A percentile compares a stretch with the other conserved stretches of the same genome.
Evolutionary conservation across 2,329 filamentous ascomycete species (phyloP).

Genomic region (Aspergillus sergii): DNA sequence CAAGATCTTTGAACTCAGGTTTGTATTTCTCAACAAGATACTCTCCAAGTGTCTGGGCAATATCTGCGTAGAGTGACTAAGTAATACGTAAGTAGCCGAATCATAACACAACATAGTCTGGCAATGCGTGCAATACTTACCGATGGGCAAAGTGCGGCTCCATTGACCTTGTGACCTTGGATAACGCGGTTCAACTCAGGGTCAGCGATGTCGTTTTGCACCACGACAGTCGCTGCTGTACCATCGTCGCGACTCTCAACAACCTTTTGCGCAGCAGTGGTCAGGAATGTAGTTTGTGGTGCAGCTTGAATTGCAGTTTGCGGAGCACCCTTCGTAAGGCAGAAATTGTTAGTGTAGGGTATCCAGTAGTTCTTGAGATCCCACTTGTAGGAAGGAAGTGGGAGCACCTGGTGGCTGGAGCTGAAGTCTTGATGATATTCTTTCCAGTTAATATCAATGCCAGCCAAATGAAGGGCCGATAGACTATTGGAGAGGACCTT

Average conservation of each 20-base stretch:
- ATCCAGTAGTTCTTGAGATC: slow-evolving; percentile 75
- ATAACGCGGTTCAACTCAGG: slow-evolving; percentile 53
- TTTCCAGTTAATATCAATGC: slow-evolving; percentile 68
- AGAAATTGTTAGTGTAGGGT: slow-evolving; percentile 72
- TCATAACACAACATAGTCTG: not conserved
- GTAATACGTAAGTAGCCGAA: not conserved
- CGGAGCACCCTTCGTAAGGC: slow-evolving; percentile 64
- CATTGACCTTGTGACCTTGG: slow-evolving; percentile 69
- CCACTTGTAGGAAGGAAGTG: slow-evolving; percentile 69
- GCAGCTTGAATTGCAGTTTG: slow-evolving; percentile 29
- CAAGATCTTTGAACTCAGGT: slow-evolving; percentile 50
- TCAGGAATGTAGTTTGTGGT: slow-evolving; percentile 51
- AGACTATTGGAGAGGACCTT: slow-evolving; percentile 58
- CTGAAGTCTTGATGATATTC: slow-evolving; percentile 69
- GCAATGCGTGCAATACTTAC: slow-evolving; percentile 5
- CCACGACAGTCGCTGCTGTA: slow-evolving; percentile 48
- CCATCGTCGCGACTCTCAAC: slow-evolving; percentile 64
- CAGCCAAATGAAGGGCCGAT: slow-evolving; percentile 63
- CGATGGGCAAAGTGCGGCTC: slow-evolving; percentile 62
- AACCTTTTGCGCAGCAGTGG: slow-evolving; percentile 67
- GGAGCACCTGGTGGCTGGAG: slow-evolving; percentile 59
- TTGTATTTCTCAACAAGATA: slow-evolving; percentile 63
- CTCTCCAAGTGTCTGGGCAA: slow-evolving; percentile 66
- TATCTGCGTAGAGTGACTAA: slow-evolving; percentile 64
- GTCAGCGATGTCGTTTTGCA: slow-evolving; percentile 13